phyloP scores from a whole-genome alignment of 73 alveolate species.

The Paramecium pentaurelia region DNA sequence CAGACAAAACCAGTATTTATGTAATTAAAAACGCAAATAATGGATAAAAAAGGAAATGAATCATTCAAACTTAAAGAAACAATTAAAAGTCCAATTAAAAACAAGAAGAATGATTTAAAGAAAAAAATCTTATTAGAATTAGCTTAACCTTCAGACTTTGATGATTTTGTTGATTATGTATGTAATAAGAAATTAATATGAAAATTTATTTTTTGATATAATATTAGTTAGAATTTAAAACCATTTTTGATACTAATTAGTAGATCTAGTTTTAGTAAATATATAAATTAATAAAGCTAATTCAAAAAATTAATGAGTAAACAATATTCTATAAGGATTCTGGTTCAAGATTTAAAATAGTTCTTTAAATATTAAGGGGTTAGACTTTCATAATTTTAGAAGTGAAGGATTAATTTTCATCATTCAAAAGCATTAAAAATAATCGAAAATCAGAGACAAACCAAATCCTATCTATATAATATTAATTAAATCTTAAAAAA shows the following conservation, averaged over 20 bases:
- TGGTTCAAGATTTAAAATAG: background rate
- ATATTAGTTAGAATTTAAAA: background rate
- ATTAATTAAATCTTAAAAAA: background rate
- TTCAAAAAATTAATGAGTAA: slow-evolving; percentile 3
- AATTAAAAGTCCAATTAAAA: background rate
- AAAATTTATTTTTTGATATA: background rate
- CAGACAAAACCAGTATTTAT: background rate
- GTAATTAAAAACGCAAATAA: background rate
- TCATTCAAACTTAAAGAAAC: background rate
- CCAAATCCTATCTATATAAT: background rate
- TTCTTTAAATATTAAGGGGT: background rate
- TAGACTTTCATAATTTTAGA: background rate
- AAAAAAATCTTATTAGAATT: background rate
- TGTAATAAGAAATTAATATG: background rate
- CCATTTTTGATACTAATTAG: background rate
- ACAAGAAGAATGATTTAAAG: background rate
- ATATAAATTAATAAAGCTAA: background rate
- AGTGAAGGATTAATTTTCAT: background rate
- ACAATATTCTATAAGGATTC: background rate
- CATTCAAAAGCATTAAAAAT: slow-evolving; percentile 1
- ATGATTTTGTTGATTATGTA: background rate
- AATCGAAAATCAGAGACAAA: background rate
- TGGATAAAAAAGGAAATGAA: background rate
- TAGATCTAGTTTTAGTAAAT: background rate
- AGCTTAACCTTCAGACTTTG: background rate